Evolutionary conservation across 176 grass and related monocot genomes (phyloP), one percentile per base, ranked within the genome.

Genomic region (Puya raimondii): DNA sequence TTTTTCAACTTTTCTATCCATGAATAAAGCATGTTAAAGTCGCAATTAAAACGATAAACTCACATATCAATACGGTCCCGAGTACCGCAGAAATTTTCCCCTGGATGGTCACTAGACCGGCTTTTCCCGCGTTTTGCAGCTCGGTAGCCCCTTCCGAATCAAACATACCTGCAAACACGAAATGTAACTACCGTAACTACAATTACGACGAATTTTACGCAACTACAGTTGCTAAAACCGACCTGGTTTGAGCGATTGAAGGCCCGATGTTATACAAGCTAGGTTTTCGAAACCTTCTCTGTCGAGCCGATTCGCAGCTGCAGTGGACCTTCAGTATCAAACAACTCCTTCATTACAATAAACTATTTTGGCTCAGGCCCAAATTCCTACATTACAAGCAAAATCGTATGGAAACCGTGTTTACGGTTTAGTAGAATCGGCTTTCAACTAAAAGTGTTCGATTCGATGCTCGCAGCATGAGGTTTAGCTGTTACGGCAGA

Each of bases 191-290:
- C 16, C 47, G 12, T 8, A 73, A n/a, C 10, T 33, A 7, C 26
- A 64, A 12, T 79, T 72, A 21, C 65, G 12, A 18, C 33, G 33
- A 42, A 42, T 42, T 42, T 42, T 42, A 5, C 4, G 4, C 4
- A 42, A 42, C 33, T 42, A 42, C 33, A 42, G 33, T 42, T 7
- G 61, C 12, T 48, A 12, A 50, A 8, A 3, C 23, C 21, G 78
- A 92, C 89, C 93, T 90, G 93, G 93, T 61, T 90, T 86, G 18
- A 97, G 29, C 78, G 84, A 85, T 65, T 90, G 93, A 72, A 97
- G 93, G 12, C 93, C 93, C 33, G 93, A 97, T 61, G 73, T 70
- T 63, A 97, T 89, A 57, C 86, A 92, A 48, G 84, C 70, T 47
- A 97, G 66, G 74, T 92, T 97, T 75, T 92, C 79, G 79, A 87